Base-by-base conservation (phyloP, 148 eudicot genomes). In the Nepenthes mirabilis region DNA sequence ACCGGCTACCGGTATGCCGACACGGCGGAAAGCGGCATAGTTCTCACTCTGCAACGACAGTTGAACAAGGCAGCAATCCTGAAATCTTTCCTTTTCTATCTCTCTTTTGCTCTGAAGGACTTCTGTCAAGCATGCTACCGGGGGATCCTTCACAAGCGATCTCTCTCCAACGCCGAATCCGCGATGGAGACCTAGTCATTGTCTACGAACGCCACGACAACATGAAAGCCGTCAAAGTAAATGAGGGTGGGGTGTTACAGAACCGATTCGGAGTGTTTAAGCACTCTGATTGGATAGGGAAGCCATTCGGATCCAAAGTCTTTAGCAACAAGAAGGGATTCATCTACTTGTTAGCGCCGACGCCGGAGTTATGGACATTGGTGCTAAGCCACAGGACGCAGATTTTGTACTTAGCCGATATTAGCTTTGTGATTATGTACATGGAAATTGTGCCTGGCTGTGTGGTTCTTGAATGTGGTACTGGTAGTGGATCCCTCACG, bases 371-470 rank as follows among this genome's bases (percentile, higher is more conserved):
- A 32, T 91, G 98, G 98, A 91, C 96, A 48, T 65, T 85, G 71
- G 96, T 85, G 52, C 71, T 91, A 36, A 88, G 94, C 70, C 98
- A 93, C 82, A 70, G 96, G 68, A 93, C 98, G 49, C 98, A 93
- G 71, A 93, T 93, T 65, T 73, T 93, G 9, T 88, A 93, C 50
- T 75, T 88, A 54, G 98, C 96, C 14, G 98, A 93, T 73, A 86
- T 88, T 43, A 93, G 98, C 66, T 79, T 93, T 51, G 73, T 93
- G 33, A 68, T 93, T 32, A 80, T 81, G 88, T 84, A 82, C 72
- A 65, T 93, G 83, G 98, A 93, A 72, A 65, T 83, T 56, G 86
- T 88, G 49, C 91, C 96, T 6, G 95, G 98, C 67, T 85, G 88
- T 59, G 35, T 86, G 61, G 95, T 93, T 40, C 70, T 88, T 43